Percentiles rank a stretch among this genome's conserved stretches.
Evolutionary conservation across 305 asterid species (phyloP).

Genomic region (Fraxinus sp.): DNA sequence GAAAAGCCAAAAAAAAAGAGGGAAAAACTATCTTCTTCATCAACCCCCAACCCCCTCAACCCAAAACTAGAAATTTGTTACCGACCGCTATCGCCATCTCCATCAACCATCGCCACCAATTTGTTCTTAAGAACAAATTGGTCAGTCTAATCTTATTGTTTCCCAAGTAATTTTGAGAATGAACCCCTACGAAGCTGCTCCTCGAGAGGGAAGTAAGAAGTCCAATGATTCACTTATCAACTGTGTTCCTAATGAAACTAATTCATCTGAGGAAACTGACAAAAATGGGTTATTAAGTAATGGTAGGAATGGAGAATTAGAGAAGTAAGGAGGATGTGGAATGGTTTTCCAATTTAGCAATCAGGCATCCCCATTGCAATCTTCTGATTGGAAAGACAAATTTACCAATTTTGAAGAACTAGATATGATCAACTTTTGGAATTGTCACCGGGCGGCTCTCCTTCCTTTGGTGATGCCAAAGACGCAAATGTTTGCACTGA

Average conservation of each 20-base stretch:
- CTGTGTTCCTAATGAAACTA: constrained; percentile 19
- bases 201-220: constrained; percentile 20
- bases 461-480: constrained; percentile 42
- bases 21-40: too few relatives aligned
- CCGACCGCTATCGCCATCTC: too few relatives aligned
- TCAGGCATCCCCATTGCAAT: background rate
- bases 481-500: constrained; percentile 19
- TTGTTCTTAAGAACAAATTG: too few relatives aligned
- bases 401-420: constrained; percentile 29
- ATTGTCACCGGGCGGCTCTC: constrained; percentile 55
- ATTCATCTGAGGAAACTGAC: constrained; percentile 16
- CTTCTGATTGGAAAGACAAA: background rate
- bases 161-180: constrained; percentile 9
- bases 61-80: too few relatives aligned
- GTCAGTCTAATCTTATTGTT: too few relatives aligned
- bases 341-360: background rate
- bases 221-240: constrained; percentile 15
- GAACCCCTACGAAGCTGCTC: constrained; percentile 22
- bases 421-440: constrained; percentile 44
- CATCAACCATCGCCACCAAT: too few relatives aligned
- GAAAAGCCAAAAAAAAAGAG: too few relatives aligned
- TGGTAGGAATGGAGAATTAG: background rate
- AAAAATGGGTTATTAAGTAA: background rate
- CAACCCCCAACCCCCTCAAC: too few relatives aligned
- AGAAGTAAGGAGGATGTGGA: background rate